Percentiles rank a stretch among this genome's conserved stretches.
These are phyloP conservation scores for Citrus maxima DNA, from an alignment of 345 rosid species.

Conservation along the genomic window DNA sequence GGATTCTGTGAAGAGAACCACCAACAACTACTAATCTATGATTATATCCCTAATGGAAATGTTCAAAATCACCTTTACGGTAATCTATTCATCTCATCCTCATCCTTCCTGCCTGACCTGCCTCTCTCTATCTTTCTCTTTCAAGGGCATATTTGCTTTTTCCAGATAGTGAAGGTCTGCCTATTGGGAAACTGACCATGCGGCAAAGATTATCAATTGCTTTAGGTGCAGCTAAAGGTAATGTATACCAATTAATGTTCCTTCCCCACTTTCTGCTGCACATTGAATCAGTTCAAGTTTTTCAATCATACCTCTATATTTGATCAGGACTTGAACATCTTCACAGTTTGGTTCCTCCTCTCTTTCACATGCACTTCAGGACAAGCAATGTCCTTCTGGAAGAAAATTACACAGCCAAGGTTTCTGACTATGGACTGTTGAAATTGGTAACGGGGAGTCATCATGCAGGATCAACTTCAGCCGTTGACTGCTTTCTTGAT, in stretches of 20 bases:
- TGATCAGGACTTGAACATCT: conserved; percentile 44
- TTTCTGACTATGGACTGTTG: conserved; percentile 42
- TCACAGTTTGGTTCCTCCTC: conserved; percentile 44
- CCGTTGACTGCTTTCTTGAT: conserved; percentile 38
- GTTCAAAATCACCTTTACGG: conserved; percentile 40
- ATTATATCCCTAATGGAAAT: conserved; percentile 38
- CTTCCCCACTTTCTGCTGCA: neutral
- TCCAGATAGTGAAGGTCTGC: conserved; percentile 39
- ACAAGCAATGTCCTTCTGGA: conserved; percentile 43
- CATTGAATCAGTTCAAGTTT: neutral
- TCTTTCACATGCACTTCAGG: conserved; percentile 48
- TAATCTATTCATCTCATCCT: conserved; percentile 11
- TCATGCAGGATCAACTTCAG: conserved; percentile 37
- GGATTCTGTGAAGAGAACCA: conserved; percentile 36
- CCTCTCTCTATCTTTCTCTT: neutral
- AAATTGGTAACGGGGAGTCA: conserved; percentile 19
- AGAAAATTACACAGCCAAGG: conserved; percentile 34
- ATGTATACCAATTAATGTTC: neutral
- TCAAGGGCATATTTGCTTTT: neutral
- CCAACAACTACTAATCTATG: conserved; percentile 38
- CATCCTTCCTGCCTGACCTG: neutral
- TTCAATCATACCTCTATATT: conserved; percentile 4
- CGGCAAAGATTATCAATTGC: conserved; percentile 41
- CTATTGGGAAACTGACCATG: conserved; percentile 36
- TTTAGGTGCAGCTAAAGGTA: conserved; percentile 44